phyloP scores from a whole-genome alignment of 805 yeast species.

The Isabelozyma pseudorhagii region DNA sequence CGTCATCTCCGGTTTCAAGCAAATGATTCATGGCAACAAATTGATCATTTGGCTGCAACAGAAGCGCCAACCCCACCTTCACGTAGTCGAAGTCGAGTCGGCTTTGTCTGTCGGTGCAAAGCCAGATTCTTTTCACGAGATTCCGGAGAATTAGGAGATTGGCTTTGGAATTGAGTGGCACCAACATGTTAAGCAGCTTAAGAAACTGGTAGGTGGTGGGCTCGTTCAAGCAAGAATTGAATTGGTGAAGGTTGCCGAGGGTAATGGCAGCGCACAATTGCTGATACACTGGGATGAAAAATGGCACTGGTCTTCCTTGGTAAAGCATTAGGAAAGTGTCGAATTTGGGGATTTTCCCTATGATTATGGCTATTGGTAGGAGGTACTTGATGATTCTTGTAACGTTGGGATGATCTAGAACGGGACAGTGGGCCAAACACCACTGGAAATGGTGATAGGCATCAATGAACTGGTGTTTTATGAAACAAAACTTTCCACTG shows the following conservation, averaged over 20 bases:
- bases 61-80: constrained; percentile 14
- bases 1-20: constrained; percentile 18
- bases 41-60: constrained; percentile 3
- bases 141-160: constrained; percentile 47
- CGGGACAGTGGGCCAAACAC: constrained; percentile 45
- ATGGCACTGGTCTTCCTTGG: constrained; percentile 1
- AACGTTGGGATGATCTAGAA: constrained; percentile 26
- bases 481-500: constrained; percentile 51
- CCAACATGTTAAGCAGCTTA: constrained; percentile 31
- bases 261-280: constrained; percentile 35
- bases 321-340: constrained; percentile 4
- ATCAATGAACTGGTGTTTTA: constrained; percentile 47
- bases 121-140: constrained; percentile 33
- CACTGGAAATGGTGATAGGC: constrained; percentile 52
- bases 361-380: constrained; percentile 50
- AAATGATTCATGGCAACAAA: constrained; percentile 1
- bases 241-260: constrained; percentile 40
- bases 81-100: constrained; percentile 28
- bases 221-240: constrained; percentile 24
- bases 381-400: constrained; percentile 44
- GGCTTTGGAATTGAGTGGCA: constrained; percentile 45
- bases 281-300: constrained; percentile 29
- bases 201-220: constrained; percentile 30
- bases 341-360: constrained; percentile 51
- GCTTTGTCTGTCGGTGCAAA: constrained; percentile 16